Evolutionary conservation across 768 basidiomycete genomes (phyloP).

Genomic region (Imleria badia): DNA sequence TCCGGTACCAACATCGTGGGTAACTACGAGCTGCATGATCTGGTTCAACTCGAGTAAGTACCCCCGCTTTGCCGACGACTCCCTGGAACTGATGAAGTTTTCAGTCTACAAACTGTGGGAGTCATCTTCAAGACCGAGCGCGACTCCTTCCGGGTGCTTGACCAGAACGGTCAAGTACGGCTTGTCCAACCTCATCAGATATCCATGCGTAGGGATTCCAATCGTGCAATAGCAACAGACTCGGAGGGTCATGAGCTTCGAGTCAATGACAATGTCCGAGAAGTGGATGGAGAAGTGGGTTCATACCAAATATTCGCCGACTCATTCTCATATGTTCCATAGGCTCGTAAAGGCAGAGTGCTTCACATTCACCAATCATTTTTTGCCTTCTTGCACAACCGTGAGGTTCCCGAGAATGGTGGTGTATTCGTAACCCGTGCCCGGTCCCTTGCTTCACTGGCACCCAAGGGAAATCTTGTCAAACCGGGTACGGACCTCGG

Average conservation of each 20-base stretch:
- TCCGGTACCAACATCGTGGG: conserved; percentile 86
- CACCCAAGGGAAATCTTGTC: conserved; percentile 77
- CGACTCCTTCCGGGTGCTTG: conserved; percentile 92
- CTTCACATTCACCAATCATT: conserved; percentile 93
- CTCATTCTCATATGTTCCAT: background rate
- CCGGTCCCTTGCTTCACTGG: conserved; percentile 76
- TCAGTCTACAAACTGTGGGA: conserved; percentile 87
- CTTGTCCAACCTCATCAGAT: conserved; percentile 94
- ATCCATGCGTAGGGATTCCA: conserved; percentile 82
- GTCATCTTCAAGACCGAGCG: conserved; percentile 98
- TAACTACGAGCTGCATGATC: conserved; percentile 92
- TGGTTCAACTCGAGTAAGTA: conserved; percentile 92
- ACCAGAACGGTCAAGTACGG: conserved; percentile 89
- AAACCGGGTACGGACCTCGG: conserved; percentile 74
- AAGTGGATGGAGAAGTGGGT: conserved; percentile 82
- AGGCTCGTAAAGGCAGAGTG: conserved; percentile 86
- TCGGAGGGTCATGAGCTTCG: conserved; percentile 84
- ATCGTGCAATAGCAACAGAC: conserved; percentile 84
- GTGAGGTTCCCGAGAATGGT: conserved; percentile 86
- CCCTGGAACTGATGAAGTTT: conserved; percentile 11
- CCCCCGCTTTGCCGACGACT: background rate
- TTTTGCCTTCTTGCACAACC: conserved; percentile 92
- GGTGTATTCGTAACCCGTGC: conserved; percentile 94
- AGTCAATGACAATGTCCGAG: conserved; percentile 89
- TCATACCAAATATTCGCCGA: background rate